These are phyloP conservation scores for Daldinia eschscholtzii DNA, from an alignment of 2,329 filamentous ascomycete genomes.

Conservation along the genomic window DNA sequence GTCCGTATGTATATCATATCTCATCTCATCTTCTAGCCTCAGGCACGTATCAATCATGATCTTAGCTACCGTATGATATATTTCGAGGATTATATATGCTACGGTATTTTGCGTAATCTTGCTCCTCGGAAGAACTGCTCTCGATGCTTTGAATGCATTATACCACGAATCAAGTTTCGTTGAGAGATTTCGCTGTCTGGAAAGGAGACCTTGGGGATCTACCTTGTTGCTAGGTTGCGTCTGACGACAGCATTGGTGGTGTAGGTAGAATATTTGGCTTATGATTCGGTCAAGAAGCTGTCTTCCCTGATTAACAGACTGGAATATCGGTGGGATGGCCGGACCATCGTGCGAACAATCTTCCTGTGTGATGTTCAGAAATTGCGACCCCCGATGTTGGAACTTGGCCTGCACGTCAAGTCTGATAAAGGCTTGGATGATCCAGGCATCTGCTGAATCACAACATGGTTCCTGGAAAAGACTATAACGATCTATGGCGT, in stretches of 20 bases:
- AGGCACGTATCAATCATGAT: conserved; percentile 59
- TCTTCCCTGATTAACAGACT: conserved; percentile 44
- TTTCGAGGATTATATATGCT: conserved; percentile 51
- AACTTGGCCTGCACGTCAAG: conserved; percentile 51
- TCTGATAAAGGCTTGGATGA: conserved; percentile 58
- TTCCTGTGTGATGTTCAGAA: conserved; percentile 36
- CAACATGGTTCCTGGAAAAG: conserved; percentile 29
- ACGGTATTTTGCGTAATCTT: conserved; percentile 41
- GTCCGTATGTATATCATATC: conserved; percentile 54
- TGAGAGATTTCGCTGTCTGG: conserved; percentile 34
- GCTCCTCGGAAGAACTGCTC: conserved; percentile 22
- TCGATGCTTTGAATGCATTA: conserved; percentile 47
- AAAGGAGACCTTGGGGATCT: conserved; percentile 18
- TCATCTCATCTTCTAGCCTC: conserved; percentile 49
- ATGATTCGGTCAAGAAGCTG: conserved; percentile 46
- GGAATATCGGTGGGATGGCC: conserved; percentile 31
- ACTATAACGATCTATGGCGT: conserved; percentile 21
- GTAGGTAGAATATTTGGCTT: conserved; percentile 43
- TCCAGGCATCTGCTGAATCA: conserved; percentile 57
- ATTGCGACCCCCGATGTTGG: conserved; percentile 45
- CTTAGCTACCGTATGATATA: conserved; percentile 58
- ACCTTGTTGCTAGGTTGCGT: not conserved
- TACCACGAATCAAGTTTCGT: conserved; percentile 42
- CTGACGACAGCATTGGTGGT: conserved; percentile 34
- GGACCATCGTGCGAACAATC: conserved; percentile 27